Percentiles rank a stretch among this genome's conserved stretches.
Evolutionary conservation across 1,139 yeast species (phyloP).

Genomic region (Pichia sp.): DNA sequence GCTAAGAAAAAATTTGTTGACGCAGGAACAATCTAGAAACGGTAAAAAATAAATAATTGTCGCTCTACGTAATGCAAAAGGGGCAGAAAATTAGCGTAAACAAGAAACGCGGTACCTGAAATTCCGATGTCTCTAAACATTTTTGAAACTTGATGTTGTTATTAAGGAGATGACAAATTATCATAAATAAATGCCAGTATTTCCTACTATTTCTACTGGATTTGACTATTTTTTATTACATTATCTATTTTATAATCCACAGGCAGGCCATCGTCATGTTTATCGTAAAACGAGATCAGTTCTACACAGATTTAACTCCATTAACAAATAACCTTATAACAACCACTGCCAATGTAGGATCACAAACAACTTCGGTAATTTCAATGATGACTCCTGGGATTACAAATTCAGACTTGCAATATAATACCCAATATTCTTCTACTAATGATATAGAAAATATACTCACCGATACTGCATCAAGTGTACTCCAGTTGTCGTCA

Average conservation of each 20-base stretch:
- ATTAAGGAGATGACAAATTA: too few relatives aligned
- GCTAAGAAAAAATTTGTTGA: too few relatives aligned
- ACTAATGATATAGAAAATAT: background rate
- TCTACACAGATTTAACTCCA: slow-evolving; percentile 10
- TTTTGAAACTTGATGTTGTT: too few relatives aligned
- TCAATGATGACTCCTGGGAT: background rate
- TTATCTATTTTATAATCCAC: background rate
- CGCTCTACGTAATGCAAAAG: too few relatives aligned
- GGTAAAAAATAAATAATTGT: too few relatives aligned
- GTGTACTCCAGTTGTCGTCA: background rate
- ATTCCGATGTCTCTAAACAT: too few relatives aligned
- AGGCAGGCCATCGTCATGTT: background rate
- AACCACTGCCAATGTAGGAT: background rate
- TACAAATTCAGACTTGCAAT: background rate
- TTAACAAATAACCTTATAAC: slow-evolving; percentile 4
- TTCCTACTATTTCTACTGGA: background rate
- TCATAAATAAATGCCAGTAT: too few relatives aligned
- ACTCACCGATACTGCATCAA: background rate
- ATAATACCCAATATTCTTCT: too few relatives aligned
- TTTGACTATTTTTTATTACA: background rate
- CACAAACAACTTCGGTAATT: background rate
- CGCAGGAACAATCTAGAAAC: too few relatives aligned
- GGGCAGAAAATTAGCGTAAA: too few relatives aligned
- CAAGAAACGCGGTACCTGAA: too few relatives aligned
- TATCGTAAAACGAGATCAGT: slow-evolving; percentile 2